These are phyloP conservation scores for Letharia lupina DNA, from an alignment of 495 filamentous ascomycete genomes.

Conservation along the genomic window DNA sequence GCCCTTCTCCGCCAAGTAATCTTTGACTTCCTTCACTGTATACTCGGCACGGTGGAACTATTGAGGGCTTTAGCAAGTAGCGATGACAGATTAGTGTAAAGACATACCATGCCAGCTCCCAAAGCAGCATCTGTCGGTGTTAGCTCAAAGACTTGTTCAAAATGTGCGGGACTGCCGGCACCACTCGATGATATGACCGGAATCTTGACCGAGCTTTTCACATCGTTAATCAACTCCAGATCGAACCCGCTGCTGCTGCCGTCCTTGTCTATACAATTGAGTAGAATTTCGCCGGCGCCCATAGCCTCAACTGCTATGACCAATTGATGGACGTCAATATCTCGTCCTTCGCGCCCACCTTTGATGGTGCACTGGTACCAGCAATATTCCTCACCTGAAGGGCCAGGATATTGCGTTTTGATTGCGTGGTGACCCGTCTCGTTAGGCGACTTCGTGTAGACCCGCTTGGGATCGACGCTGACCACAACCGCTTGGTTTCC, in stretches of 20 bases:
- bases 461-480: conserved; percentile 83
- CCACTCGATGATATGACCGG: conserved; percentile 95
- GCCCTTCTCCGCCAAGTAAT: conserved; percentile 59
- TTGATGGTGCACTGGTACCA: conserved; percentile 99
- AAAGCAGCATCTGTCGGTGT: conserved; percentile 87
- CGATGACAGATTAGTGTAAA: conserved; percentile 4
- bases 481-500: conserved; percentile 96
- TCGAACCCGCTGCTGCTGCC: conserved; percentile 95
- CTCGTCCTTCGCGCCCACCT: conserved; percentile 82
- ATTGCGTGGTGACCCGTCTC: conserved; percentile 75
- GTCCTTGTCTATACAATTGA: conserved; percentile 97
- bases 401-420: conserved; percentile 59
- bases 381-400: conserved; percentile 70
- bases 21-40: conserved; percentile 91
- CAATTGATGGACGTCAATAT: conserved; percentile 83
- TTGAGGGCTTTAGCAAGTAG: background rate
- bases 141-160: conserved; percentile 78
- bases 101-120: conserved; percentile 82
- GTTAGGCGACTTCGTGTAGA: conserved; percentile 67
- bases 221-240: conserved; percentile 77
- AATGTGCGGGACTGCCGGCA: conserved; percentile 82
- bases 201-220: conserved; percentile 76
- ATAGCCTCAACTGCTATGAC: conserved; percentile 87
- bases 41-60: conserved; percentile 92
- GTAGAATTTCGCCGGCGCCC: conserved; percentile 87